Evolutionary conservation across 2,329 filamentous ascomycete genomes (phyloP), one percentile per base, ranked within the genome.

Genomic region (Sporothrix humicola): DNA sequence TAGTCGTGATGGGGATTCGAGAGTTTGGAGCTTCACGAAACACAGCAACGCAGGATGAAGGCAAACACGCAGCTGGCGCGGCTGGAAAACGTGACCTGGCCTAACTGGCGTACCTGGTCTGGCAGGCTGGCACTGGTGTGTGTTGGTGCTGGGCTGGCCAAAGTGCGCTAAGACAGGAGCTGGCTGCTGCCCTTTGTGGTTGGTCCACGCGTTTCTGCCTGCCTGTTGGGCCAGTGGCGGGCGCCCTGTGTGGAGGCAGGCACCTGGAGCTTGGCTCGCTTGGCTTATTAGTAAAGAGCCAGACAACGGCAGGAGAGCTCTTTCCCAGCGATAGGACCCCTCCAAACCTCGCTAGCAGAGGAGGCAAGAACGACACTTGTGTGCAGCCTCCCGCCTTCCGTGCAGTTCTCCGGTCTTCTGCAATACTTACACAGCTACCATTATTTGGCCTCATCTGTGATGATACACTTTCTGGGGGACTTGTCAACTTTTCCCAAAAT

Each of bases 1-100:
- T 26, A 8, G 56, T 72, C 46, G 73, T 74, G 63, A 48, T 59
- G 56, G 56, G 17, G 20, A 13, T 52, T 66, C 15, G n/a, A 31
- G 65, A n/a, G 31, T 23, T 65, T 71, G 68, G 72, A 70, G 76
- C 76, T 75, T 75, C 71, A 74, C 59, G 59, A 46, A 44, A 66
- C 61, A 66, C n/a, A 26, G 42, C 42, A 66, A 42, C 58, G n/a
- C 20, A 66, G n/a, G n/a, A 26, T 71, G 73, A 77, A 80, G 79
- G 79, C 79, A 81, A 79, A 78, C 79, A 79, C 77, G 76, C 76
- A 79, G 79, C 79, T 81, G 79, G 79, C 79, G 79, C 78, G 79
- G 79, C 78, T 76, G 71, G 76, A 73, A 76, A 76, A 77, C 76
- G 76, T 77, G 76, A 77, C 76, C 74, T 72, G 69, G 69, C 58